Base-by-base conservation (phyloP, 225 moss, liverwort and hornwort genomes). In the Asterella californica region DNA sequence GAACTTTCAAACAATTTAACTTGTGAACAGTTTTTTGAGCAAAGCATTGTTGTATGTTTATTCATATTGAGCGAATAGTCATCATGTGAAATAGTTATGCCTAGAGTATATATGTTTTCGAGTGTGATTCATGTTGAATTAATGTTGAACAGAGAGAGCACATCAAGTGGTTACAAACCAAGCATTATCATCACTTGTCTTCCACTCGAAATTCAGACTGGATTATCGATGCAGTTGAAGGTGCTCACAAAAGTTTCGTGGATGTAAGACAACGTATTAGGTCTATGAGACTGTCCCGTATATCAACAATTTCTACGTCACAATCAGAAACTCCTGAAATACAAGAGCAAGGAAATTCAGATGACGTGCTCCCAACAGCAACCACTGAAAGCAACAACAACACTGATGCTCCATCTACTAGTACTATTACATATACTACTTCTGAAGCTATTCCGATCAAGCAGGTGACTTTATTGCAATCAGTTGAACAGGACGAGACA, bases 161-260 rank as follows among this genome's bases (percentile, higher is more conserved):
- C 72, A 55, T 99, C 53, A 93, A 92, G 75, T 93, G 83, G 76
- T 80, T 99, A 60, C 87, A 78, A 60, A 83, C 91, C 63, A 92
- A 86, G 79, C 94, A 94, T 64, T 79, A 18, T 27, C 86, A 90
- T 29, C 81, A 76, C 45, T 57, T 85, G 22, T 89, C 91, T 74
- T 84, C 83, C 36, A 86, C 89, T 29, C 87, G 94, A 67, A 83
- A 92, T 34, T 91, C 94, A 74, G 93, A 93, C 66, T 99, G 97
- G 97, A 85, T 94, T 46, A 84, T 92, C 24, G 90, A 50, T 48
- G 91, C 91, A 25, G 83, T 99, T 42, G 85, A 92, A 85, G 85
- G 92, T 47, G 90, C 93, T 61, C 91, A 93, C 48, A 91, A 88
- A 63, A 83, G 91, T 36, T 82, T 91, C 15, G 55, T 88, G 75